Evolutionary conservation across 2,329 filamentous ascomycete species (phyloP).

Genomic region (Nemania sp.): DNA sequence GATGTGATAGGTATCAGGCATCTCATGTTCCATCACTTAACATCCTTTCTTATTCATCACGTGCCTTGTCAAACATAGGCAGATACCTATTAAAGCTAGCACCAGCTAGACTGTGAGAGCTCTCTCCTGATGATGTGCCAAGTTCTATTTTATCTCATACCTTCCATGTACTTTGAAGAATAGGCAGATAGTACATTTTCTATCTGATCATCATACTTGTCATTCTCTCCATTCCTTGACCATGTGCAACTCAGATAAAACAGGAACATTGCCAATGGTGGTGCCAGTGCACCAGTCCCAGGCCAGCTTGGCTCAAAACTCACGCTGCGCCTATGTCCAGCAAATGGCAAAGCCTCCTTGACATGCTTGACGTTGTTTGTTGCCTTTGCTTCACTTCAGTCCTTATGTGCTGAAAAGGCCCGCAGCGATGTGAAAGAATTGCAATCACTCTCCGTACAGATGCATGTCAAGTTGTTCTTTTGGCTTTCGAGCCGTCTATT

Average conservation of each 20-base stretch:
- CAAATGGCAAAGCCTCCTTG: constrained; percentile 15
- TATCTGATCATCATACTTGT: background rate
- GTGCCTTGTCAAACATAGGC: too few relatives aligned
- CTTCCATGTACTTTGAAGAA: too few relatives aligned
- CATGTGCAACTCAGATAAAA: background rate
- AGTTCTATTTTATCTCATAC: too few relatives aligned
- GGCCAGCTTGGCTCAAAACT: constrained; percentile 10
- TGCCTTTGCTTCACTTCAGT: constrained; percentile 12
- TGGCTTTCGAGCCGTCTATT: constrained; percentile 22
- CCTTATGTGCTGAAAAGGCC: constrained; percentile 5
- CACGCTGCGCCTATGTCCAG: background rate
- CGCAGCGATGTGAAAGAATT: constrained; percentile 29
- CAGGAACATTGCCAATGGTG: background rate
- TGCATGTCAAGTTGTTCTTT: constrained; percentile 28
- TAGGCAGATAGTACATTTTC: background rate
- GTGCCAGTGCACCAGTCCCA: constrained; percentile 25
- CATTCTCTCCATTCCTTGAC: background rate
- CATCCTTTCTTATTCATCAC: too few relatives aligned
- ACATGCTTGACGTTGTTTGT: background rate
- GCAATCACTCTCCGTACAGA: constrained; percentile 12
- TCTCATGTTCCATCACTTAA: too few relatives aligned
- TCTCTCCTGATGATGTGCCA: too few relatives aligned
- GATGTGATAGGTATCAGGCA: too few relatives aligned
- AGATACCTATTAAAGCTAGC: too few relatives aligned
- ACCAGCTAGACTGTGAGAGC: too few relatives aligned